These are phyloP conservation scores for Podospora comata DNA, from an alignment of 495 filamentous ascomycete genomes.

Conservation along the genomic window DNA sequence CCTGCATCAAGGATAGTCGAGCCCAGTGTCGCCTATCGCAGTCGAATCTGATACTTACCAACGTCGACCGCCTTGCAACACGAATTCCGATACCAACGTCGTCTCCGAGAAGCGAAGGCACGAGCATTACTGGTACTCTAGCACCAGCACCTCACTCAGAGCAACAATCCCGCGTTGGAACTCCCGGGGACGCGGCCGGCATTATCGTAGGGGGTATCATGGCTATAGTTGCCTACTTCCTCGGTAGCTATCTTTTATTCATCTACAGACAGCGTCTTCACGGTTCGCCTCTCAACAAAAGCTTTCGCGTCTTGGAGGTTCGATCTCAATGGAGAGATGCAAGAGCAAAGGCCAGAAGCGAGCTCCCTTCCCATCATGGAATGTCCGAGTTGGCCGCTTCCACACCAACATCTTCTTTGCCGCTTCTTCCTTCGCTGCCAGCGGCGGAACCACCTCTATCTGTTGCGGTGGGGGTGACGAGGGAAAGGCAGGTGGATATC, in stretches of 20 bases:
- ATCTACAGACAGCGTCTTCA: neutral
- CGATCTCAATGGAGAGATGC: neutral
- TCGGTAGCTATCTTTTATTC: neutral
- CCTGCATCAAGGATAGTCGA: neutral
- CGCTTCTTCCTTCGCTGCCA: neutral
- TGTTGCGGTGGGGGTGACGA: neutral
- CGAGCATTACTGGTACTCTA: neutral
- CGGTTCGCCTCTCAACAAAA: neutral
- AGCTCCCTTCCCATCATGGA: neutral
- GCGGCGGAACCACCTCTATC: neutral
- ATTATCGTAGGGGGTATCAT: neutral
- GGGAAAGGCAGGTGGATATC: neutral
- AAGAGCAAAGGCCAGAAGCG: neutral
- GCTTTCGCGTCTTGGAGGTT: neutral
- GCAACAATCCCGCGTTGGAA: neutral
- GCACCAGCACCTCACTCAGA: neutral
- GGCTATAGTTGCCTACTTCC: neutral
- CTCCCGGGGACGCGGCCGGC: neutral
- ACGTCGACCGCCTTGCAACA: neutral
- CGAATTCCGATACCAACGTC: neutral
- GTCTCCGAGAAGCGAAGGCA: neutral
- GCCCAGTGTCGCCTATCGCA: neutral
- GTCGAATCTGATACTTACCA: neutral
- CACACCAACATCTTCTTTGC: neutral
- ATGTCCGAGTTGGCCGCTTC: neutral